A percentile compares a stretch with the other conserved stretches of the same genome.
Conservation (phyloP, 371 early-diverging fungal species). For the Actinomortierella wolfii region DNA sequence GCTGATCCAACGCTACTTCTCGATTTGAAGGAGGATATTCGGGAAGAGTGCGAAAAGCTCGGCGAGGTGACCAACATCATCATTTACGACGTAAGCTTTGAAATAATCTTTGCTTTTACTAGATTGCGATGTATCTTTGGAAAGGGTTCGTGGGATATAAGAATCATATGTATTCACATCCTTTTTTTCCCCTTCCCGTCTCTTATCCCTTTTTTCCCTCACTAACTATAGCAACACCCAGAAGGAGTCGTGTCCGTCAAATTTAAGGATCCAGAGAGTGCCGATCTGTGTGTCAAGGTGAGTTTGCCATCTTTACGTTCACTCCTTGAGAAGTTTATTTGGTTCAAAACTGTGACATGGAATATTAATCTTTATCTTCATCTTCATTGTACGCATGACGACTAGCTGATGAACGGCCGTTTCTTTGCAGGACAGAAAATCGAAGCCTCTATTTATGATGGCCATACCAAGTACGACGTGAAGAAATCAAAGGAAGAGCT, state of each 20-base stretch:
- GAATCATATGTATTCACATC: neutral
- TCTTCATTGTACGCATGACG: neutral
- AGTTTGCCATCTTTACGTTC: conserved; percentile 2
- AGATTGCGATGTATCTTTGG: conserved; percentile 4
- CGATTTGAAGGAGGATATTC: conserved; percentile 92
- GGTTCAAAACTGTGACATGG: neutral
- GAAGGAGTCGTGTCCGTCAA: conserved; percentile 91
- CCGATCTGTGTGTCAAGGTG: conserved; percentile 82
- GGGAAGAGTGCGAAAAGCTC: conserved; percentile 89
- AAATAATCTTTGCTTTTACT: neutral
- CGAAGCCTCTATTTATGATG: conserved; percentile 82
- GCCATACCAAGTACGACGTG: conserved; percentile 68
- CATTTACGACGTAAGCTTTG: conserved; percentile 77
- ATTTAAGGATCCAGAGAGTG: conserved; percentile 81
- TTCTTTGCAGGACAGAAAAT: conserved; percentile 89
- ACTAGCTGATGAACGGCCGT: conserved; percentile 87
- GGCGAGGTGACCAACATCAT: conserved; percentile 93
- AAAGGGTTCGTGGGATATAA: neutral
- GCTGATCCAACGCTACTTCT: conserved; percentile 85
- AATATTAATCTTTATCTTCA: neutral
- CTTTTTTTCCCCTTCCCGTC: neutral
- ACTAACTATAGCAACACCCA: conserved; percentile 62
- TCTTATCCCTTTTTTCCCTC: neutral
- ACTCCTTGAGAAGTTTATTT: neutral
- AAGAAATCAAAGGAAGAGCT: conserved; percentile 55